Evolutionary conservation across 1,284 basidiomycete species (phyloP), one percentile per base, ranked within the genome.

Genomic region (Apiotrichum laibachii): DNA sequence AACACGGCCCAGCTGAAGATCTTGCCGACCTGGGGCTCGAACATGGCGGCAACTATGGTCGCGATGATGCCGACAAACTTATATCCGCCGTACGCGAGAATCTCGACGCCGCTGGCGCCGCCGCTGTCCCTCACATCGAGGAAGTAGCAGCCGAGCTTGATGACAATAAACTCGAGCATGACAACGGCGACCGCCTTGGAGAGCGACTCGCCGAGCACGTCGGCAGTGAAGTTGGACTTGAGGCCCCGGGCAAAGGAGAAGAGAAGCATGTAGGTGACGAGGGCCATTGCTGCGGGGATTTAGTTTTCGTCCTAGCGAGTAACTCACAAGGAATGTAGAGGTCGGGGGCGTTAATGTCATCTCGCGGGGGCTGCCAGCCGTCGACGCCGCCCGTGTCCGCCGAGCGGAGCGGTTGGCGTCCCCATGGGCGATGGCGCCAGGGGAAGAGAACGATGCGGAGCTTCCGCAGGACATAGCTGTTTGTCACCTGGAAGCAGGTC

Each of bases 401-500:
- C 12, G 65, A 61, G 51, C 87, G 82, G 44, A 80, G 81, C 16
- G 86, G 77, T 59, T 85, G 84, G 16, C 91, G 82, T 1, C 85
- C 83, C 88, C 90, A 92, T 0, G 89, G 87, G 61, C 84, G 86
- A 72, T 99, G 94, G 45, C 87, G 80, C 96, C 96, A 99, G 0
- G 96, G 96, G 69, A 97, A 98, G 45, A 98, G 81, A n/a, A 99
- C 82, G 31, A 99, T 82, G 18, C 85, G 85, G 5, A 99, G 81
- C 76, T 99, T 99, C 71, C 85, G 85, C 40, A 98, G 86, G 49
- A 99, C 95, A 74, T 99, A 99, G 2, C 87, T 88, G 76, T 97
- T 98, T 22, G 92, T 94, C 16, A 99, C 96, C 74, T 97, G 93
- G 80, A 98, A 98, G 71, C 92, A 89, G 71, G 93, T 88, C 74